Base-by-base conservation (phyloP, 305 asterid genomes). In the Stenogyne calaminthoides region DNA sequence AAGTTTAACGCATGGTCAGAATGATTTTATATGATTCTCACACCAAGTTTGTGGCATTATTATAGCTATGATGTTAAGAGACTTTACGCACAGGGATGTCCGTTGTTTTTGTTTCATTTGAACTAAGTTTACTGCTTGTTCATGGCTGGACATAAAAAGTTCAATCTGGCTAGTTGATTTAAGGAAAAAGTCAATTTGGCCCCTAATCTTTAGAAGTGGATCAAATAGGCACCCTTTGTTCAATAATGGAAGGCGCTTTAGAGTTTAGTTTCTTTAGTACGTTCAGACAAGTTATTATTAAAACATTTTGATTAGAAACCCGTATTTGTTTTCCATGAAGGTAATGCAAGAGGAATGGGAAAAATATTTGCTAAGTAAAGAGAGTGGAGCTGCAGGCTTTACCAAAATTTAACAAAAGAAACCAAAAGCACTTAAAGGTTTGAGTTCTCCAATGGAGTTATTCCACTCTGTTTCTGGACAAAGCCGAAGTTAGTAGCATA, bases 271-370 rank as follows among this genome's bases (percentile, higher is more conserved):
- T 56, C 9, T 4, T 57, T 42, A 22, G 58, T 57, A 32, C 56
- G 7, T 6, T 4, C 57, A 9, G 14, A 27, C 27, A 57, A 67
- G 59, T 10, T 64, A 52, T 61, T 70, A 51, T n/a, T 54, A 39
- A 39, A 67, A 66, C 20, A 16, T 70, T 49, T 81, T 7, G 51
- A 46, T 70, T 61, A 42, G 72, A 47, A 63, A 52, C 51, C 37
- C 20, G 42, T 52, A 5, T 58, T 59, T 56, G 12, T 65, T 64
- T 73, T 55, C 65, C 64, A 39, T 80, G 79, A 83, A 95, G 99
- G 99, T 92, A 71, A 90, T 95, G 97, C 82, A 42, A 68, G 91
- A 84, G 78, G 97, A 95, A 81, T 95, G 99, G 99, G 91, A 88
- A 71, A 90, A 92, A 64, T 95, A 92, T 85, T 84, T 95, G 85